Evolutionary conservation across 164 flowering plant species (phyloP).

Genomic region (Aristolochia contorta): DNA sequence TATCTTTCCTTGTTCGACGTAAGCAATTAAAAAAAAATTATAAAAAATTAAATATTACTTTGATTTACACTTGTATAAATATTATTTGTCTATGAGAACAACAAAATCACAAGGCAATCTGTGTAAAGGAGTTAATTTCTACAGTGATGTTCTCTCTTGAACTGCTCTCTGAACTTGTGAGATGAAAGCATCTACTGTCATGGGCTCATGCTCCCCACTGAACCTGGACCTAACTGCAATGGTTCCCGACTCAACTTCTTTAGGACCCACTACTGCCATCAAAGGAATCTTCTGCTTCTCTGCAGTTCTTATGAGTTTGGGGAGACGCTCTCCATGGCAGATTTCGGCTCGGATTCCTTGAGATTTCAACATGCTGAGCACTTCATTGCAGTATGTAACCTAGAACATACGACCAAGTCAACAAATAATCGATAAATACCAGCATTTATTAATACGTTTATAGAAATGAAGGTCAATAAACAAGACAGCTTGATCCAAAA

Average conservation of each 20-base stretch:
- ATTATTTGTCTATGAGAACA: too few species aligned
- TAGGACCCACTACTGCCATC: slow-evolving; percentile 96
- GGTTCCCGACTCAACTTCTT: slow-evolving; percentile 65
- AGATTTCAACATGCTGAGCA: slow-evolving; percentile 39
- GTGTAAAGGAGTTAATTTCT: background rate
- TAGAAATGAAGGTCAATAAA: too few species aligned
- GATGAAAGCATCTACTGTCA: slow-evolving; percentile 56
- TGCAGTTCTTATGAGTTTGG: slow-evolving; percentile 80
- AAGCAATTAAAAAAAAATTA: too few species aligned
- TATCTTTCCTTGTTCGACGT: too few species aligned
- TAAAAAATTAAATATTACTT: too few species aligned
- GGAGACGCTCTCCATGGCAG: slow-evolving; percentile 84
- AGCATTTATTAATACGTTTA: too few species aligned
- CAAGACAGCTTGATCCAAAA: too few species aligned
- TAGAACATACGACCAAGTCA: slow-evolving; percentile 13
- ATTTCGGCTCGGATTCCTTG: slow-evolving; percentile 66
- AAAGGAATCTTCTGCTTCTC: slow-evolving; percentile 86
- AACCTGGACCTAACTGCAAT: slow-evolving; percentile 81
- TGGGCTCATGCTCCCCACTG: slow-evolving; percentile 76
- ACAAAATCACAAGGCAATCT: too few species aligned
- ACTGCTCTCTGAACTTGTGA: slow-evolving; percentile 35
- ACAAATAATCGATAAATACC: too few species aligned
- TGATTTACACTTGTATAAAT: too few species aligned
- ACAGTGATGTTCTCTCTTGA: slow-evolving; percentile 38
- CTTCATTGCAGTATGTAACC: slow-evolving; percentile 68